phyloP scores from a whole-genome alignment of 495 filamentous ascomycete genomes.

The Lepraria neglecta region DNA sequence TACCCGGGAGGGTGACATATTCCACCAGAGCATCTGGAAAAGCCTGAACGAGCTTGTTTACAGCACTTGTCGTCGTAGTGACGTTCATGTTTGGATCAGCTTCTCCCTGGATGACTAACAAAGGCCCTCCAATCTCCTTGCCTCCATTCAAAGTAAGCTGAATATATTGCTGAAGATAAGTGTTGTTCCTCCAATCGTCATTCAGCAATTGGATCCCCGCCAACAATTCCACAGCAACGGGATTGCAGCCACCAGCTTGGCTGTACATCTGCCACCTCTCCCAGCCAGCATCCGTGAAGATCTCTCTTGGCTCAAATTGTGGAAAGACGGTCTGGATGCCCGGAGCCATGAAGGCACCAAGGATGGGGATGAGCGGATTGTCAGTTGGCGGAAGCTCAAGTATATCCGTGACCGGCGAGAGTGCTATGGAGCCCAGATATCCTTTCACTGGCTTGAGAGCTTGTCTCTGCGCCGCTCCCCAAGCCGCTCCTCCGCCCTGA shows the following conservation, averaged over 20 bases:
- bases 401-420: slow-evolving; percentile 31
- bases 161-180: slow-evolving; percentile 20
- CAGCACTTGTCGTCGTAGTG: slow-evolving; percentile 25
- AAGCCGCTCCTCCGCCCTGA: slow-evolving; percentile 44
- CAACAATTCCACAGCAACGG: neutral
- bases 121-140: slow-evolving; percentile 35
- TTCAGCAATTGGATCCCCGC: neutral
- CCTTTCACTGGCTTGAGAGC: slow-evolving; percentile 30
- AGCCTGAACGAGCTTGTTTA: slow-evolving; percentile 27
- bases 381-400: neutral
- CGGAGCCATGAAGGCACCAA: neutral
- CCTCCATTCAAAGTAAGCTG: slow-evolving; percentile 24
- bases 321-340: neutral
- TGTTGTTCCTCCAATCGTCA: slow-evolving; percentile 11
- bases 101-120: slow-evolving; percentile 42
- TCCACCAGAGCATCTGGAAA: slow-evolving; percentile 28
- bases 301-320: neutral
- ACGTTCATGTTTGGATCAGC: slow-evolving; percentile 27
- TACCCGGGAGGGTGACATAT: slow-evolving; percentile 29
- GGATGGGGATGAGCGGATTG: neutral
- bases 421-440: slow-evolving; percentile 40
- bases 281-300: neutral
- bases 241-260: neutral
- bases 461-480: slow-evolving; percentile 40
- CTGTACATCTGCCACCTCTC: neutral